These are phyloP conservation scores for Grosmannia penicillata DNA, from an alignment of 2,329 filamentous ascomycete genomes.

Conservation along the genomic window DNA sequence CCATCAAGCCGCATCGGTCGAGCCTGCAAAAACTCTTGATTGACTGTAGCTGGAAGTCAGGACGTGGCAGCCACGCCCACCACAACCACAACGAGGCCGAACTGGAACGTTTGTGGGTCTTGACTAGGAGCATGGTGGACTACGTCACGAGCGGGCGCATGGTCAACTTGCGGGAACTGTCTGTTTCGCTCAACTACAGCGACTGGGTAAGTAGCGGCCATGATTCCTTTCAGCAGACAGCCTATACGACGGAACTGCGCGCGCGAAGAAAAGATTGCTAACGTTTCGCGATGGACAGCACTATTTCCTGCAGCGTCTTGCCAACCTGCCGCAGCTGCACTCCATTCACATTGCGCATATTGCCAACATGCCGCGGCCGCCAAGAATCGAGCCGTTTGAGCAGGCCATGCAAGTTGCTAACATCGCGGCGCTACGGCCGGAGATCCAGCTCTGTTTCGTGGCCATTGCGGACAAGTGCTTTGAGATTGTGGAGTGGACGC, in stretches of 20 bases:
- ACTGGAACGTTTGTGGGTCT: constrained; percentile 58
- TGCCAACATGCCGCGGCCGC: constrained; percentile 8
- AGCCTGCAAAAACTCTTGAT: constrained; percentile 63
- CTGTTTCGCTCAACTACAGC: constrained; percentile 56
- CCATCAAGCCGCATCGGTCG: constrained; percentile 52
- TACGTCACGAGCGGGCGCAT: constrained; percentile 69
- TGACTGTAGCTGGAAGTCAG: constrained; percentile 44
- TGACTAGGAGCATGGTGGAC: constrained; percentile 51
- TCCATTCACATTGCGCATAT: constrained; percentile 21
- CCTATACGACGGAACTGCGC: too few species aligned
- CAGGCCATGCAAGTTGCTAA: constrained; percentile 64
- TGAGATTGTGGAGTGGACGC: constrained; percentile 55
- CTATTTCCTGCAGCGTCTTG: constrained; percentile 61
- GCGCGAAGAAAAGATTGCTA: not conserved
- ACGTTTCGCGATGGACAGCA: constrained; percentile 34
- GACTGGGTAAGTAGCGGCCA: constrained; percentile 53
- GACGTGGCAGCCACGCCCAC: constrained; percentile 24
- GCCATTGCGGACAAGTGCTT: constrained; percentile 68
- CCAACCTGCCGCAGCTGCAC: constrained; percentile 53
- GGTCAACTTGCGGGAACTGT: constrained; percentile 55
- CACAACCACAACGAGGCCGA: constrained; percentile 33
- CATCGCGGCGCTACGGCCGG: constrained; percentile 60
- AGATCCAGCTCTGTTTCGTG: constrained; percentile 64
- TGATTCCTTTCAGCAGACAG: too few species aligned
- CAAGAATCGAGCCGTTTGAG: constrained; percentile 46